These are phyloP conservation scores for Batkoa obscura DNA, from an alignment of 371 early-diverging fungal genomes.

Conservation along the genomic window DNA sequence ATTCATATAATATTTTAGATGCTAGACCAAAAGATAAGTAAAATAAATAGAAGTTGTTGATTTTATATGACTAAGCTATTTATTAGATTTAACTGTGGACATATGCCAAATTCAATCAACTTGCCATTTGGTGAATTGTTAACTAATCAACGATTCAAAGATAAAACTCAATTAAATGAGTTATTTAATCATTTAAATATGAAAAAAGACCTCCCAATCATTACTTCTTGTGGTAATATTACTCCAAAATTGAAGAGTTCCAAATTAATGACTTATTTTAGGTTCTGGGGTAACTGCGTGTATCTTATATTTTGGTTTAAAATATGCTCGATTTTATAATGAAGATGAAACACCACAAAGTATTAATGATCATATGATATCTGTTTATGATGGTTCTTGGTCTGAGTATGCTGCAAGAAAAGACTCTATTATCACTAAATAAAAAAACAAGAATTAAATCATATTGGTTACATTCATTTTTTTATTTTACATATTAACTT, in stretches of 20 bases:
- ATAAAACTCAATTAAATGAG: slow-evolving; percentile 19
- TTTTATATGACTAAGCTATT: slow-evolving; percentile 69
- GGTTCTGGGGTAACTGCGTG: neutral
- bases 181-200: slow-evolving; percentile 24
- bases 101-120: slow-evolving; percentile 63
- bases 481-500: no score
- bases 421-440: neutral
- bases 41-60: slow-evolving; percentile 31
- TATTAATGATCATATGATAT: slow-evolving; percentile 28
- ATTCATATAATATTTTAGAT: slow-evolving; percentile 43
- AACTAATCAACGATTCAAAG: slow-evolving; percentile 12
- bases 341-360: slow-evolving; percentile 24
- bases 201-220: slow-evolving; percentile 29
- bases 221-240: slow-evolving; percentile 37
- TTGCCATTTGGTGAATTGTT: slow-evolving; percentile 42
- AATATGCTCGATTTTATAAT: neutral
- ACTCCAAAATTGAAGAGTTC: neutral
- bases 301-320: neutral
- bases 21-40: slow-evolving; percentile 35
- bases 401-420: slow-evolving; percentile 44
- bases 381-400: slow-evolving; percentile 75
- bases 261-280: neutral
- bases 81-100: slow-evolving; percentile 59
- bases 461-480: no score
- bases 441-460: no score